Evolutionary conservation across 2,329 filamentous ascomycete genomes (phyloP).

Genomic region (Ceratocystis cacaofunesta): DNA sequence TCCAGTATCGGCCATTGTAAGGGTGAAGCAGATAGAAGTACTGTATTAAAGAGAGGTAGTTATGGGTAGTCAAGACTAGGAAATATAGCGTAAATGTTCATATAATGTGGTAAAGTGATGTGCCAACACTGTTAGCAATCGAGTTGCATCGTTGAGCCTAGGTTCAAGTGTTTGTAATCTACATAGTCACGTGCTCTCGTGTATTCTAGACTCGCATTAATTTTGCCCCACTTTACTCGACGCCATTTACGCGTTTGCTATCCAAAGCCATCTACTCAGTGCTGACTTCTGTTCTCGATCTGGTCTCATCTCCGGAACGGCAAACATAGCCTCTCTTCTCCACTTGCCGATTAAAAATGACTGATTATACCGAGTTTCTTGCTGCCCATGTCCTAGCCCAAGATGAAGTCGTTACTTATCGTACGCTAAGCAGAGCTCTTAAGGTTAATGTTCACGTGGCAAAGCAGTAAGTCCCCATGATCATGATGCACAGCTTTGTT

Average conservation of each 20-base stretch:
- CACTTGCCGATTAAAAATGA: constrained; percentile 27
- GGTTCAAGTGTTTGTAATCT: too few relatives aligned
- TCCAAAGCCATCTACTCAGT: too few relatives aligned
- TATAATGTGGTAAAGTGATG: too few relatives aligned
- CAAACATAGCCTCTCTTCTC: neutral
- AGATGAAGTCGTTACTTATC: constrained; percentile 68
- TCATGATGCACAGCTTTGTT: neutral
- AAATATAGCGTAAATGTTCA: too few relatives aligned
- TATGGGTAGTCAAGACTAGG: too few relatives aligned
- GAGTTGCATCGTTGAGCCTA: too few relatives aligned
- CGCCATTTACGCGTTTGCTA: too few relatives aligned
- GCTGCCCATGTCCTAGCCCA: constrained; percentile 64
- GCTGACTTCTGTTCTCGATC: neutral
- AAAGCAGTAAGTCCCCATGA: constrained; percentile 52
- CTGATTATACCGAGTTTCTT: constrained; percentile 56
- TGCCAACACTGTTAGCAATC: too few relatives aligned
- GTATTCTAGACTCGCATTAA: neutral
- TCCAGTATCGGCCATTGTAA: constrained; percentile 24
- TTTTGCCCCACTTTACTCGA: neutral
- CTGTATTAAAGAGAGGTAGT: too few relatives aligned
- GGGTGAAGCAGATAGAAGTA: too few relatives aligned
- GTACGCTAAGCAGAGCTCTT: constrained; percentile 64
- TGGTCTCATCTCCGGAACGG: neutral
- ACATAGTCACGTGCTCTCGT: neutral
- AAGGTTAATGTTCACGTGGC: constrained; percentile 75